Evolutionary conservation across 345 rosid genomes (phyloP).

Genomic region (Streptanthus diversifolius): DNA sequence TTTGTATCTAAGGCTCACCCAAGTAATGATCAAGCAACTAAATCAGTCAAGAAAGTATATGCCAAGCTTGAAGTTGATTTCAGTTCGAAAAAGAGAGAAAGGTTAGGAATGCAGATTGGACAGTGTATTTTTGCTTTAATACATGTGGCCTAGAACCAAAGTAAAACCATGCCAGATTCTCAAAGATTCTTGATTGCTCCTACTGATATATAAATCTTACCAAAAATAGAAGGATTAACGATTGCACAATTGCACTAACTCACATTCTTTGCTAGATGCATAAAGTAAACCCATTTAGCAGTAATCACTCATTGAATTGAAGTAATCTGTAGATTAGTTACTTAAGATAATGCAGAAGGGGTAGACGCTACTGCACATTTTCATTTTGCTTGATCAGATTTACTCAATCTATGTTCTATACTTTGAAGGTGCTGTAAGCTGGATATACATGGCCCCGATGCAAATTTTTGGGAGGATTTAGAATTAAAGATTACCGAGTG

Average conservation of each 20-base stretch:
- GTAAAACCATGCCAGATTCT: slow-evolving; percentile 1
- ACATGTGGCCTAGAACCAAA: neutral
- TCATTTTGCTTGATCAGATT: neutral
- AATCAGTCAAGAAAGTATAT: slow-evolving; percentile 83
- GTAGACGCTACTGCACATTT: neutral
- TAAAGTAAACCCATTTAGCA: slow-evolving; percentile 10
- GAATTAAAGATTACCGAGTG: slow-evolving; percentile 82
- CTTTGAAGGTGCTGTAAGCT: slow-evolving; percentile 85
- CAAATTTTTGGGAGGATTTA: slow-evolving; percentile 89
- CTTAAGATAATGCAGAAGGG: neutral
- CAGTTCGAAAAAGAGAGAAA: slow-evolving; percentile 92
- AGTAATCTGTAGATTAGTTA: neutral
- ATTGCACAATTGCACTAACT: neutral
- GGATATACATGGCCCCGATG: slow-evolving; percentile 75
- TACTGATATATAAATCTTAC: neutral
- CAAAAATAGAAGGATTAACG: neutral
- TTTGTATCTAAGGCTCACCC: slow-evolving; percentile 95
- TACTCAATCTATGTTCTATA: neutral
- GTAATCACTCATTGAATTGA: slow-evolving; percentile 5
- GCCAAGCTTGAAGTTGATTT: slow-evolving; percentile 93
- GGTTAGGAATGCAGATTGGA: slow-evolving; percentile 40
- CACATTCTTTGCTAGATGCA: slow-evolving; percentile 1
- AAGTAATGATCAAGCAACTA: slow-evolving; percentile 76
- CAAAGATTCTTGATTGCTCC: neutral
- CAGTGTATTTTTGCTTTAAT: neutral